Percentiles rank a stretch among this genome's conserved stretches.
Evolutionary conservation across 805 yeast species (phyloP).

Genomic region (Kuraishia floccosa): DNA sequence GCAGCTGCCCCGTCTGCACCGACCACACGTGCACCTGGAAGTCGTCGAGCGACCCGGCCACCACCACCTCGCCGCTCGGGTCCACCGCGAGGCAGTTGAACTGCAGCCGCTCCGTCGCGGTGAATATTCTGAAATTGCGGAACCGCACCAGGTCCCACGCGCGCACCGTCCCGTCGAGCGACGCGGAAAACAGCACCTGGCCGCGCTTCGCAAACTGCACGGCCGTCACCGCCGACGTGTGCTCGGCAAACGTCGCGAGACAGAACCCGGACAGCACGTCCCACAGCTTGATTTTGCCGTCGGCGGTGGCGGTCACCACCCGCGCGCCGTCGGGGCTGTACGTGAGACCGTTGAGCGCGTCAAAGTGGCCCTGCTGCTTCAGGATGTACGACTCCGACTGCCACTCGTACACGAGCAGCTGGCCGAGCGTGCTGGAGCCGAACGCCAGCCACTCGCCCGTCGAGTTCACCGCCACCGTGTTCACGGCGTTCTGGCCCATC

Average conservation of each 20-base stretch:
- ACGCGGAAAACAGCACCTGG: slow-evolving; percentile 82
- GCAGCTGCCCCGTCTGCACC: slow-evolving; percentile 86
- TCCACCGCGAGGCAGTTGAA: slow-evolving; percentile 88
- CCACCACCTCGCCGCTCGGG: slow-evolving; percentile 93
- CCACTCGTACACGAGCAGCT: slow-evolving; percentile 95
- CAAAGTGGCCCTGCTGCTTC: slow-evolving; percentile 97
- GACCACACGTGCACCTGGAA: slow-evolving; percentile 95
- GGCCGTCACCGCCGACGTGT: slow-evolving; percentile 78
- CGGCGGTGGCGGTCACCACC: slow-evolving; percentile 90
- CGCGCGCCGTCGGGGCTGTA: slow-evolving; percentile 94
- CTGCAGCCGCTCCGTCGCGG: slow-evolving; percentile 82
- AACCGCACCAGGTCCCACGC: slow-evolving; percentile 95
- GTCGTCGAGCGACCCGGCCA: slow-evolving; percentile 86
- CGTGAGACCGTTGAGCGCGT: slow-evolving; percentile 69
- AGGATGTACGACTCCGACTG: slow-evolving; percentile 91
- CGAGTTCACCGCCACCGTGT: slow-evolving; percentile 65
- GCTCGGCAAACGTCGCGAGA: slow-evolving; percentile 85
- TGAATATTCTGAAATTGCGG: slow-evolving; percentile 89
- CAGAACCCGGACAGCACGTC: slow-evolving; percentile 89
- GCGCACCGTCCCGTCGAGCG: slow-evolving; percentile 92
- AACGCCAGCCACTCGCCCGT: slow-evolving; percentile 97
- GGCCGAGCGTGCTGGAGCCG: slow-evolving; percentile 89
- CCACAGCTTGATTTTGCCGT: slow-evolving; percentile 96
- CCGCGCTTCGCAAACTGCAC: slow-evolving; percentile 84
- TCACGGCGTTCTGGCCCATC: slow-evolving; percentile 86